Percentiles rank a stretch among this genome's conserved stretches.
These are phyloP conservation scores for Sphagnum magellanicum DNA, from an alignment of 228 moss, liverwort and hornwort genomes.

Conservation along the genomic window DNA sequence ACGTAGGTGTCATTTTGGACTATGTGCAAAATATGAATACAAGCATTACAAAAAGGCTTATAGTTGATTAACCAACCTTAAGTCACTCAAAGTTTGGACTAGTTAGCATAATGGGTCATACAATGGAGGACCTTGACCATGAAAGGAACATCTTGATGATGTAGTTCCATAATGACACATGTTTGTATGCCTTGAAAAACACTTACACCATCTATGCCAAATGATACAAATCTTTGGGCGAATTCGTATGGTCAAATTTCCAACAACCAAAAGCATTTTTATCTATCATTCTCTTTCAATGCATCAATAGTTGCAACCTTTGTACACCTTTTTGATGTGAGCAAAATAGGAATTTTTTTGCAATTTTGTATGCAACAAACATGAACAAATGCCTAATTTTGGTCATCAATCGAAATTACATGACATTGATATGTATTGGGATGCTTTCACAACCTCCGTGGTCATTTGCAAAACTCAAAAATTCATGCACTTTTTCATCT, in stretches of 20 bases:
- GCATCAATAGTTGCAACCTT: not conserved
- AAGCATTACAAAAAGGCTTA: not conserved
- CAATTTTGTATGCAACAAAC: not conserved
- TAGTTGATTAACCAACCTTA: not conserved
- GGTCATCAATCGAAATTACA: not conserved
- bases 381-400: not conserved
- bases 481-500: not conserved
- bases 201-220: not conserved
- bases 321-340: not conserved
- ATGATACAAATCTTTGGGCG: not conserved
- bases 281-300: not conserved
- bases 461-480: not conserved
- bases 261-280: not conserved
- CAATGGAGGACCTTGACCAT: not conserved
- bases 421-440: not conserved
- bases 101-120: not conserved
- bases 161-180: not conserved
- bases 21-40: not conserved
- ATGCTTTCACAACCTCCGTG: not conserved
- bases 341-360: not conserved
- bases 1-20: not conserved
- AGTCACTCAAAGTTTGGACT: not conserved
- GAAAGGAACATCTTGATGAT: not conserved
- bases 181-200: not conserved
- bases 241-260: not conserved